phyloP scores from a whole-genome alignment of 306 rosid genomes.

The Prunus kanzakura region DNA sequence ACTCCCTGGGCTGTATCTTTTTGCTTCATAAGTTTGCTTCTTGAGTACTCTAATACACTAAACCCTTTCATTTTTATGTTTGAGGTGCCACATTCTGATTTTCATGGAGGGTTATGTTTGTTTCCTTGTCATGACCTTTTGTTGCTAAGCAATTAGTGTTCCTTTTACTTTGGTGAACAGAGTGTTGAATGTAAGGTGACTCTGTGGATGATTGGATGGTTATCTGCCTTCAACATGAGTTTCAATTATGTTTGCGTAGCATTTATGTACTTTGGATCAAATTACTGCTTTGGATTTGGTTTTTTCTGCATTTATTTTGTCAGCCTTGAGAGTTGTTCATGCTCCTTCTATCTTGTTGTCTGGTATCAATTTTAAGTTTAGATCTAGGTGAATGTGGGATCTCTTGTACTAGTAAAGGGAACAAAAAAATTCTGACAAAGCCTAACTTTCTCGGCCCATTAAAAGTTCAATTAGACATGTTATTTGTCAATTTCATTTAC shows the following conservation, averaged over 20 bases:
- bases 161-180: neutral
- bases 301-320: neutral
- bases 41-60: neutral
- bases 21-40: neutral
- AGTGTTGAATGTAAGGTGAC: neutral
- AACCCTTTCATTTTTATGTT: neutral
- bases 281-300: neutral
- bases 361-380: neutral
- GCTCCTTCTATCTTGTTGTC: neutral
- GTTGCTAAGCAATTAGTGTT: neutral
- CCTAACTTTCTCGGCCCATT: neutral
- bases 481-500: neutral
- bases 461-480: neutral
- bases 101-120: neutral
- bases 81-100: slow-evolving; percentile 3
- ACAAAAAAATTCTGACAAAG: neutral
- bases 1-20: neutral
- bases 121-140: neutral
- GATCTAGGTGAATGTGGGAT: neutral
- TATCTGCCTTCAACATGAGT: neutral
- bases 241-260: neutral
- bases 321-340: neutral
- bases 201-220: neutral
- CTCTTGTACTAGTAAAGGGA: neutral
- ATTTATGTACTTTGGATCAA: neutral